Base-by-base conservation (phyloP, 2,329 filamentous ascomycete genomes). In the Aspergillus thermomutatus region DNA sequence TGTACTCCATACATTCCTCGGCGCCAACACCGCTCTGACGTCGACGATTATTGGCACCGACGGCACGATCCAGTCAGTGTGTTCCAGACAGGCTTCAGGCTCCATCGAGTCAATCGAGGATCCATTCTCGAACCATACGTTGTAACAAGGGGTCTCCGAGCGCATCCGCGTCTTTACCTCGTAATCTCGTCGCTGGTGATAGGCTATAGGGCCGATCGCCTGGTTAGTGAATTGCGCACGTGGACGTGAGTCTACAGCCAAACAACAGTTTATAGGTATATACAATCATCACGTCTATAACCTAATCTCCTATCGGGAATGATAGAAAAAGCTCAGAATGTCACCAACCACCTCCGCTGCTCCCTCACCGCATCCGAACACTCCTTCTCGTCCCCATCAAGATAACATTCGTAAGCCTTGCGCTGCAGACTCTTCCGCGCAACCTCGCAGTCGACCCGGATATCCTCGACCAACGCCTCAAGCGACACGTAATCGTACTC, bases 401-500 rank as follows among this genome's bases (percentile, higher is more conserved):
- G 53, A 66, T 77, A 83, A 48, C 63, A 64, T 57, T 63, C 64
- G 74, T 87, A 99, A 25, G 74, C 81, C 31, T 82, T 76, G 61
- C 94, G 79, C 52, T 76, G 82, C 68, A 99, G 76, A 76, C 91
- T 94, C 66, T 80, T 78, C 64, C 82, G 81, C 46, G 92, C 89
- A 54, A 97, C 92, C 66, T 90, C 84, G 68, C 94, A 96, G 79
- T 97, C 94, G 64, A 88, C 83, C 69, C 84, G 84, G 70, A 99
- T 99, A 77, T 99, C 94, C 66, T 88, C 84, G 47, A 97, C 85
- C 70, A 97, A 79, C 34, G 87, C 89, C 61, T 97, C 92, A 65
- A 91, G 81, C 60, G 84, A 88, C 58, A 87, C 85, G 77, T 99
- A 99, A 78, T 97, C 91, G 70, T 84, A 87, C 77, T 97, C 94